Percentiles rank a stretch among this genome's conserved stretches.
These are phyloP conservation scores for Neopestalotiopsis rosae DNA, from an alignment of 2,329 filamentous ascomycete genomes.

Conservation along the genomic window DNA sequence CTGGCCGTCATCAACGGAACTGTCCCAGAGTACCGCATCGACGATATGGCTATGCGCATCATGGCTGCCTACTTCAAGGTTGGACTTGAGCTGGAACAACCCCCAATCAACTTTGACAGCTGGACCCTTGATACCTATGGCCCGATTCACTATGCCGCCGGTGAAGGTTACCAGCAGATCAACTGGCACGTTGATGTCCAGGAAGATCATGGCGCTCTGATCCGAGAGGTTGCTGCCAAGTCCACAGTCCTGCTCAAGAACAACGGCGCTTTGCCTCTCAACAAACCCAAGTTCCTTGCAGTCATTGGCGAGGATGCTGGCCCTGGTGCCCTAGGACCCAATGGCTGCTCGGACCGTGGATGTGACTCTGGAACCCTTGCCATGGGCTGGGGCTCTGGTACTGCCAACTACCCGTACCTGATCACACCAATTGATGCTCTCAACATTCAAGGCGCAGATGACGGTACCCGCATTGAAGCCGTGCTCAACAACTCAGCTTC, in stretches of 20 bases:
- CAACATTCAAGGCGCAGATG: constrained; percentile 64
- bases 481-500: constrained; percentile 69
- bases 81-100: constrained; percentile 54
- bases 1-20: constrained; percentile 89
- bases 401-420: constrained; percentile 76
- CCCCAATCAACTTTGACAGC: constrained; percentile 80
- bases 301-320: constrained; percentile 86
- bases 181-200: constrained; percentile 88
- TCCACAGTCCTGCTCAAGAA: constrained; percentile 94
- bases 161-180: constrained; percentile 69
- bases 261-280: constrained; percentile 74
- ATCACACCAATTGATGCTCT: constrained; percentile 76
- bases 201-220: constrained; percentile 71
- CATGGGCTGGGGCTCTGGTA: constrained; percentile 82
- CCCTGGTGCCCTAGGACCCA: constrained; percentile 75
- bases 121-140: constrained; percentile 83
- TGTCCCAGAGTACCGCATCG: constrained; percentile 82
- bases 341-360: constrained; percentile 75
- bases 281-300: constrained; percentile 75
- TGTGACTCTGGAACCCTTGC: constrained; percentile 67
- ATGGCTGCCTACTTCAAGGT: constrained; percentile 75
- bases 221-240: constrained; percentile 78
- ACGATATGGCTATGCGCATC: constrained; percentile 91
- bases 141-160: constrained; percentile 67
- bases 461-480: constrained; percentile 67